These are phyloP conservation scores for Penicillium sp. DNA, from an alignment of 2,329 filamentous ascomycete genomes.

Conservation along the genomic window DNA sequence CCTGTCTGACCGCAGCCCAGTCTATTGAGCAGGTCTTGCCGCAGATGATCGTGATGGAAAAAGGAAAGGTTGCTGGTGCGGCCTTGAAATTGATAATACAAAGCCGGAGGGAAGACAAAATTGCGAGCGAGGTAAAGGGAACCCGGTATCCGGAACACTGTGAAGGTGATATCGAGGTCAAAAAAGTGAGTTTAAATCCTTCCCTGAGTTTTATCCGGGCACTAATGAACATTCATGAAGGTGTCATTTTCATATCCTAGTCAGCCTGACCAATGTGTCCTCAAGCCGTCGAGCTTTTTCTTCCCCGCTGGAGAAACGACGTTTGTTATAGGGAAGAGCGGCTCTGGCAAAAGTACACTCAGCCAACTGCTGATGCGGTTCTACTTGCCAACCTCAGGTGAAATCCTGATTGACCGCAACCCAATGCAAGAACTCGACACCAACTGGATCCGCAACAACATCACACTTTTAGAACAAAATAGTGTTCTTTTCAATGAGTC, in stretches of 20 bases:
- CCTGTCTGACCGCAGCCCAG: slow-evolving; percentile 73
- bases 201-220: background rate
- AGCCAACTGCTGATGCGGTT: slow-evolving; percentile 76
- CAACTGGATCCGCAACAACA: slow-evolving; percentile 72
- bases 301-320: slow-evolving; percentile 72
- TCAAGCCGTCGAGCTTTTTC: slow-evolving; percentile 63
- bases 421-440: slow-evolving; percentile 62
- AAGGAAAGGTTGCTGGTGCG: slow-evolving; percentile 72
- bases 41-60: slow-evolving; percentile 73
- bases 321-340: slow-evolving; percentile 82
- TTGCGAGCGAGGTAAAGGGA: slow-evolving; percentile 32
- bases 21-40: slow-evolving; percentile 72
- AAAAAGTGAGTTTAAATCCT: slow-evolving; percentile 52
- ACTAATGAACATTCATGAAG: slow-evolving; percentile 44
- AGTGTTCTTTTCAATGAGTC: slow-evolving; percentile 80
- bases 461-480: slow-evolving; percentile 80
- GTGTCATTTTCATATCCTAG: slow-evolving; percentile 81
- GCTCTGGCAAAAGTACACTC: slow-evolving; percentile 89
- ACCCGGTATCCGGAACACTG: slow-evolving; percentile 47
- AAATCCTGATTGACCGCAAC: slow-evolving; percentile 67
- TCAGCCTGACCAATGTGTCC: slow-evolving; percentile 59
- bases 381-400: slow-evolving; percentile 66
- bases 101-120: slow-evolving; percentile 22
- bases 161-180: slow-evolving; percentile 67
- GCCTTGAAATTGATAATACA: slow-evolving; percentile 55